Evolutionary conservation across 1,284 basidiomycete species (phyloP).

Genomic region (Tylopilus orsonianus): DNA sequence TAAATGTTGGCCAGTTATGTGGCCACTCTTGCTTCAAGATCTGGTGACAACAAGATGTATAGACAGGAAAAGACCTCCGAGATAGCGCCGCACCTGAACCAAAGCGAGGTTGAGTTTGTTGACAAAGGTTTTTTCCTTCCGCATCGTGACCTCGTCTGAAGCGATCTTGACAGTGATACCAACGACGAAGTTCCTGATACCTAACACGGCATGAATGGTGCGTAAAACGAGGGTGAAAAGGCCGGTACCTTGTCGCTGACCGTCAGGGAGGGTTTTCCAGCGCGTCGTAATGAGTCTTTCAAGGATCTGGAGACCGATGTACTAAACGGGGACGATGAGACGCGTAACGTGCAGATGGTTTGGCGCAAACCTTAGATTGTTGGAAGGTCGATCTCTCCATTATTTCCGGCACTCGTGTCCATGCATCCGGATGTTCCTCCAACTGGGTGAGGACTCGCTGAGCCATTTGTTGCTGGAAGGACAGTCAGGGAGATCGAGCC

Average conservation of each 20-base stretch:
- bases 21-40: constrained; percentile 99
- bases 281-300: constrained; percentile 93
- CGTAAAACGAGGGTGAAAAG: not conserved
- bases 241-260: constrained; percentile 79
- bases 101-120: constrained; percentile 98
- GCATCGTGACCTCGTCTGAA: constrained; percentile 83
- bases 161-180: constrained; percentile 91
- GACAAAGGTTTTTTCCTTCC: constrained; percentile 93
- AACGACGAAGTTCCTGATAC: constrained; percentile 97
- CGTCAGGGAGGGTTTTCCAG: constrained; percentile 96
- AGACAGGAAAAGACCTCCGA: constrained; percentile 3
- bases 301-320: constrained; percentile 91
- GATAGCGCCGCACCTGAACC: constrained; percentile 65
- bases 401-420: constrained; percentile 96
- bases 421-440: constrained; percentile 96
- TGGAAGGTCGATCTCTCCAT: constrained; percentile 83
- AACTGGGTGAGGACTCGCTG: constrained; percentile 93
- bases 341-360: not conserved
- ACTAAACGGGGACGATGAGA: constrained; percentile 51
- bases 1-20: constrained; percentile 98
- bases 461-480: constrained; percentile 80
- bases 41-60: constrained; percentile 42
- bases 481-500: constrained; percentile 15
- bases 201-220: constrained; percentile 39
- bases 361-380: constrained; percentile 78